Evolutionary conservation across 2,329 filamentous ascomycete species (phyloP).

Genomic region (Penicillium sp.): DNA sequence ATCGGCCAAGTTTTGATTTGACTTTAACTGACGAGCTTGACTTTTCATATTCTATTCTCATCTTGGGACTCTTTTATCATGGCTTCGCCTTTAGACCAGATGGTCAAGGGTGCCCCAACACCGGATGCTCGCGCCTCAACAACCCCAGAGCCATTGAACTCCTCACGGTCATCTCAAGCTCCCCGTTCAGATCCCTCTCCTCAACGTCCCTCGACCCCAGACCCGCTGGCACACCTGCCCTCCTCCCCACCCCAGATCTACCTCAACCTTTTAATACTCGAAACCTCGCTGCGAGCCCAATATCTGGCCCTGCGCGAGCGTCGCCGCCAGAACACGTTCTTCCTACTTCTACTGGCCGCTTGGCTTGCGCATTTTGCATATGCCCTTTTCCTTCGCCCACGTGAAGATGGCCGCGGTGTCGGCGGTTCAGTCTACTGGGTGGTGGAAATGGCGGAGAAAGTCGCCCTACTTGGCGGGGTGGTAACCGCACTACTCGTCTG

Average conservation of each 20-base stretch:
- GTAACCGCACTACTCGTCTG: slow-evolving; percentile 85
- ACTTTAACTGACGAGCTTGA: slow-evolving; percentile 1
- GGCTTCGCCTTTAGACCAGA: slow-evolving; percentile 72
- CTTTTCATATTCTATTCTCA: background rate
- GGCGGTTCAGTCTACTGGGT: slow-evolving; percentile 97
- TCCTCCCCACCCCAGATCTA: slow-evolving; percentile 95
- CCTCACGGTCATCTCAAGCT: slow-evolving; percentile 7
- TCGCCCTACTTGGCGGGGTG: slow-evolving; percentile 86
- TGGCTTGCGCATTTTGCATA: slow-evolving; percentile 89
- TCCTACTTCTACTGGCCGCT: slow-evolving; percentile 71
- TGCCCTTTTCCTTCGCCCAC: slow-evolving; percentile 88
- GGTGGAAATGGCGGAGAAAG: slow-evolving; percentile 83
- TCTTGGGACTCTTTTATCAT: slow-evolving; percentile 41
- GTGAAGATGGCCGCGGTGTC: slow-evolving; percentile 86
- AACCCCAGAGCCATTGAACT: slow-evolving; percentile 27
- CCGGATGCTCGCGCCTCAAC: slow-evolving; percentile 40
- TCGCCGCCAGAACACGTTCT: slow-evolving; percentile 88
- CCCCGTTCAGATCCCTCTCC: slow-evolving; percentile 43
- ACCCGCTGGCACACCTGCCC: slow-evolving; percentile 78
- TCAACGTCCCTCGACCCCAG: slow-evolving; percentile 50
- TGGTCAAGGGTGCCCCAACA: slow-evolving; percentile 84
- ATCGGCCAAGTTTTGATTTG: slow-evolving; percentile 28
- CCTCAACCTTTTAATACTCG: slow-evolving; percentile 94
- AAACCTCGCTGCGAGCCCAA: slow-evolving; percentile 87
- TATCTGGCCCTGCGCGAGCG: slow-evolving; percentile 88